Evolutionary conservation across 2,329 filamentous ascomycete species (phyloP).

Genomic region (Xenoacremonium recifei): DNA sequence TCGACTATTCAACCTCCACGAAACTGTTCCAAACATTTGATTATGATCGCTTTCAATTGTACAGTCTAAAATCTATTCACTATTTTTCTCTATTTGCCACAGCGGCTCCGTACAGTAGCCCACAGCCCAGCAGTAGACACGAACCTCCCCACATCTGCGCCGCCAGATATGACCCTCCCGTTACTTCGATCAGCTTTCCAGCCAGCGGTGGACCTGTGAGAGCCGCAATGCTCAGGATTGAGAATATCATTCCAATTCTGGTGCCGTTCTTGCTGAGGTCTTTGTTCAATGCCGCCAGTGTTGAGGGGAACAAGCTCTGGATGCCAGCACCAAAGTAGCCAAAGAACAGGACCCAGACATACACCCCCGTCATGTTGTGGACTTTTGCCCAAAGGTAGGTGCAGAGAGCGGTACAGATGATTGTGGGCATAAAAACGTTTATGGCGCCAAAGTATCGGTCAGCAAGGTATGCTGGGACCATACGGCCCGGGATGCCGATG

Average conservation of each 20-base stretch:
- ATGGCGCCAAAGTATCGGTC: conserved; percentile 54
- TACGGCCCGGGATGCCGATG: conserved; percentile 53
- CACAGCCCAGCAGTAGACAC: conserved; percentile 41
- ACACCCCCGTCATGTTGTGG: conserved; percentile 32
- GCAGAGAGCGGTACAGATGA: conserved; percentile 44
- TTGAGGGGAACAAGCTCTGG: conserved; percentile 64
- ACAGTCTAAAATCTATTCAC: not conserved
- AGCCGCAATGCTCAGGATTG: conserved; percentile 52
- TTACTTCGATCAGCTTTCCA: conserved; percentile 46
- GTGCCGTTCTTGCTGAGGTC: conserved; percentile 55
- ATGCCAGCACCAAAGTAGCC: conserved; percentile 63
- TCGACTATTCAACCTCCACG: no score
- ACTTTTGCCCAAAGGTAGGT: conserved; percentile 56
- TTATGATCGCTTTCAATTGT: no score
- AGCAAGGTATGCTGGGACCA: conserved; percentile 54
- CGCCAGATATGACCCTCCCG: conserved; percentile 44
- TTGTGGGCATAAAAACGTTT: conserved; percentile 52
- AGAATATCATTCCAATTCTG: conserved; percentile 60
- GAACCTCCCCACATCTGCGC: conserved; percentile 52
- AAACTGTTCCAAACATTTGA: no score
- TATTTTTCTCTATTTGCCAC: conserved; percentile 27
- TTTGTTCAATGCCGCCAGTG: conserved; percentile 42
- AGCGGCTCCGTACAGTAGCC: conserved; percentile 40
- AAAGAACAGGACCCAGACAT: conserved; percentile 62
- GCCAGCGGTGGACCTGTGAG: conserved; percentile 55